These are phyloP conservation scores for Pulveroboletus frians DNA, from an alignment of 768 basidiomycete species.

Conservation along the genomic window DNA sequence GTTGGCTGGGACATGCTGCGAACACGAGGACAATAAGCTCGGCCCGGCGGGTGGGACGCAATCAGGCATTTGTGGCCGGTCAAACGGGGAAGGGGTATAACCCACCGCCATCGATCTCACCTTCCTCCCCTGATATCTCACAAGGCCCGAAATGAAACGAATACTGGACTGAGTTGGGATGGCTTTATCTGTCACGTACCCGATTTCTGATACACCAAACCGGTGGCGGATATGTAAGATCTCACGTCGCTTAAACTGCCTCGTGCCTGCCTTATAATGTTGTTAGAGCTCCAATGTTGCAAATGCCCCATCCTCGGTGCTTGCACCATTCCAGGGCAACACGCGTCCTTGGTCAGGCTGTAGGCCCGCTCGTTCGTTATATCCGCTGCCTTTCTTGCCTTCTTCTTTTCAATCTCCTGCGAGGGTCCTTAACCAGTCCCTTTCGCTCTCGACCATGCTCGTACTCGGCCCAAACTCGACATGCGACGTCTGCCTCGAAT, in stretches of 20 bases:
- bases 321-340: conserved; percentile 23
- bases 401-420: conserved; percentile 7
- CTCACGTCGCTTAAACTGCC: conserved; percentile 33
- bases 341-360: conserved; percentile 30
- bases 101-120: background rate
- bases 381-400: conserved; percentile 8
- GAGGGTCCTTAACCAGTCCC: conserved; percentile 35
- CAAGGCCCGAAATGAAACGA: conserved; percentile 26
- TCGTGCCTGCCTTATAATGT: conserved; percentile 34
- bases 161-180: conserved; percentile 20
- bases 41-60: conserved; percentile 10
- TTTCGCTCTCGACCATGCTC: conserved; percentile 47
- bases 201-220: conserved; percentile 7
- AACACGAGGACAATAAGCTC: conserved; percentile 27
- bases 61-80: background rate
- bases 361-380: conserved; percentile 19
- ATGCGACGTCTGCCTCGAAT: conserved; percentile 75
- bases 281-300: conserved; percentile 18
- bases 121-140: conserved; percentile 14
- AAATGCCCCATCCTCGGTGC: conserved; percentile 19
- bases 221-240: conserved; percentile 19
- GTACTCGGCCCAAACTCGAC: conserved; percentile 57
- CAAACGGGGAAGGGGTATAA: conserved; percentile 2
- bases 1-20: conserved; percentile 7
- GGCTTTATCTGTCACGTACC: conserved; percentile 12